Evolutionary conservation across 2,329 filamentous ascomycete species (phyloP).

Genomic region (Aspergillus felis): DNA sequence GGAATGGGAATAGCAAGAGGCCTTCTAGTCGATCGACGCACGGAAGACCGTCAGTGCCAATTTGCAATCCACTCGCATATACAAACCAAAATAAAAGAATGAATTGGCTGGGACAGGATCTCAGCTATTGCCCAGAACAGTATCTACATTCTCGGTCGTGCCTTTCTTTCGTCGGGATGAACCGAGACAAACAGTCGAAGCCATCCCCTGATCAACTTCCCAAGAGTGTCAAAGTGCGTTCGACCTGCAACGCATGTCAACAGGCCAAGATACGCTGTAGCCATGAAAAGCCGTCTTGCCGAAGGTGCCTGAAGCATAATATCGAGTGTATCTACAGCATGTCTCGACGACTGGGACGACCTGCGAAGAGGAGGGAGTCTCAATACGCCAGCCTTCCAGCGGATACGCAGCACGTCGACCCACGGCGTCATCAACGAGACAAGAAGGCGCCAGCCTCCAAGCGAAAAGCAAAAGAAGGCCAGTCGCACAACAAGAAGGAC

Average conservation of each 20-base stretch:
- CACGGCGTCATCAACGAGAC: background rate
- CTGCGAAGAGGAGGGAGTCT: slow-evolving; percentile 28
- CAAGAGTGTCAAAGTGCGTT: slow-evolving; percentile 34
- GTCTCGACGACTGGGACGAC: slow-evolving; percentile 31
- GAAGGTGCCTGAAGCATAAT: slow-evolving; percentile 32
- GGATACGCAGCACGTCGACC: background rate
- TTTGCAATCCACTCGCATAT: background rate
- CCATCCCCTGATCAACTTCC: slow-evolving; percentile 16
- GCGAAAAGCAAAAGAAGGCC: slow-evolving; percentile 9
- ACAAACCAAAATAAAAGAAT: background rate
- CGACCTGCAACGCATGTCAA: slow-evolving; percentile 38
- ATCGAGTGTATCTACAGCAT: slow-evolving; percentile 35
- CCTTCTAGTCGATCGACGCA: background rate
- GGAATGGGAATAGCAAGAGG: background rate
- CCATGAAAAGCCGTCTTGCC: slow-evolving; percentile 33
- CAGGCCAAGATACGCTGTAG: slow-evolving; percentile 37
- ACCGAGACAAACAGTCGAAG: slow-evolving; percentile 3
- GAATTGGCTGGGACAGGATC: background rate
- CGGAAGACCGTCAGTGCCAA: background rate
- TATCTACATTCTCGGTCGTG: background rate
- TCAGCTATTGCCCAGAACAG: background rate
- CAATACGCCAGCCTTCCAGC: background rate
- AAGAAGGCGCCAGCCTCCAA: slow-evolving; percentile 10
- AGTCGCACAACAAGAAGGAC: background rate
- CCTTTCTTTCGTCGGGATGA: slow-evolving; percentile 2